A percentile compares a stretch with the other conserved stretches of the same genome.
Evolutionary conservation across 225 moss, liverwort and hornwort species (phyloP).

Genomic region (Thuidium tamariscinum): DNA sequence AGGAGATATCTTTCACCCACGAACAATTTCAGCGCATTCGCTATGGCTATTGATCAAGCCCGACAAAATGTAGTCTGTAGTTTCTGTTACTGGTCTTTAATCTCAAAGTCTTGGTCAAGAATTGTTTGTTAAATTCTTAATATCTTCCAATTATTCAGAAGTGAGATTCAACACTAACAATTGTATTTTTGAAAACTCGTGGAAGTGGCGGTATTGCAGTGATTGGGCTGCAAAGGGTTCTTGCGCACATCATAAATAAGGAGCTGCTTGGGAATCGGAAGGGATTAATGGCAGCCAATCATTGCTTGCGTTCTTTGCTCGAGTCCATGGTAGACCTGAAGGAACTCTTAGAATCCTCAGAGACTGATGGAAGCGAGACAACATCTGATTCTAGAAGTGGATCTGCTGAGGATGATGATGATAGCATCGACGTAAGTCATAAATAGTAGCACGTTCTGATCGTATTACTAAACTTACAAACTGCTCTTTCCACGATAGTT

Average conservation of each 20-base stretch:
- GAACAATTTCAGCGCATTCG: neutral
- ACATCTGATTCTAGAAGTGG: constrained; percentile 19
- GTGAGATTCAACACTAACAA: neutral
- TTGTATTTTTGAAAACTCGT: neutral
- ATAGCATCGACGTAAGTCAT: constrained; percentile 27
- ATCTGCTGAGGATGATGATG: constrained; percentile 20
- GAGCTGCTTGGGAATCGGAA: constrained; percentile 33
- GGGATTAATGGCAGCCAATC: constrained; percentile 45
- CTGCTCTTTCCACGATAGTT: neutral
- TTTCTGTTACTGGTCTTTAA: neutral
- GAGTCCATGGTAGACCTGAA: constrained; percentile 79
- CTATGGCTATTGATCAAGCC: neutral
- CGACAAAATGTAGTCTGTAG: neutral
- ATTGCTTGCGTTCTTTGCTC: constrained; percentile 65
- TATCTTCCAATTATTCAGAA: neutral
- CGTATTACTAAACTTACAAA: neutral
- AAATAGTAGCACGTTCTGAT: neutral
- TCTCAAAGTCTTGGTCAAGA: neutral
- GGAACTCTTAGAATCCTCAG: constrained; percentile 74
- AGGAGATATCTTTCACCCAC: neutral
- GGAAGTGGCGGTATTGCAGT: constrained; percentile 38
- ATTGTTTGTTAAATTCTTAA: neutral
- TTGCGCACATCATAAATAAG: constrained; percentile 43
- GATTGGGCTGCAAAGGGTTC: constrained; percentile 64
- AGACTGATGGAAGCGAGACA: constrained; percentile 50